Base-by-base conservation (phyloP, 1,139 yeast species). In the Sugiyamaella sp. region DNA sequence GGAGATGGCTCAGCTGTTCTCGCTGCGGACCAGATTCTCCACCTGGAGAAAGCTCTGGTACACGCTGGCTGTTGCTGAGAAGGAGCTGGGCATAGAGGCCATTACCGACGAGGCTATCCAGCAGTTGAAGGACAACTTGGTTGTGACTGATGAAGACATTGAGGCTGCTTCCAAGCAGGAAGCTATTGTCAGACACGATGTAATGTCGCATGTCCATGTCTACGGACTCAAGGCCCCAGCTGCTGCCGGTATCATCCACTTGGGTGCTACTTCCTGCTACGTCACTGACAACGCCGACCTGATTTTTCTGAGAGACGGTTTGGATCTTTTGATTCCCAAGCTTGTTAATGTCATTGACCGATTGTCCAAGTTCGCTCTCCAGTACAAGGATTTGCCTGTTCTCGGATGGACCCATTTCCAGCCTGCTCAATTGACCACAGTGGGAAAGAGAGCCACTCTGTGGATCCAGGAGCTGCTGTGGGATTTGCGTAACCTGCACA, bases 351-450 rank as follows among this genome's bases (percentile, higher is more conserved):
- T 95, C 59, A 93, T 93, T 66, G 86, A 91, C 78, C 84, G 96
- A 73, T 80, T 93, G 71, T 76, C 91, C 56, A 77, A 86, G 70
- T 93, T 95, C 73, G 98, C 99, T 50, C 69, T 89, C 61, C 84
- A 88, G 71, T 83, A 93, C 78, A 93, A 93, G 78, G 98, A 93
- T 72, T 75, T 90, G 74, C 99, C 99, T 44, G 97, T 91, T 47
- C 81, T 93, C 63, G 99, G 99, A 39, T 93, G 98, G 97, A 93
- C 99, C 57, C 99, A 93, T 74, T 93, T 93, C 82, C 99, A 93
- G 77, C 99, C 99, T 19, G 99, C 99, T 54, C 99, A 93, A 78
- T 82, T 95, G 70, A 91, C 98, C 60, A 93, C 99, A 43, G 96
- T 93, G 59, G 99, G 99, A 70, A 93, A 93, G 80, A 86, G 99